phyloP scores from a whole-genome alignment of 768 basidiomycete species.

The Tricholoma sp. region DNA sequence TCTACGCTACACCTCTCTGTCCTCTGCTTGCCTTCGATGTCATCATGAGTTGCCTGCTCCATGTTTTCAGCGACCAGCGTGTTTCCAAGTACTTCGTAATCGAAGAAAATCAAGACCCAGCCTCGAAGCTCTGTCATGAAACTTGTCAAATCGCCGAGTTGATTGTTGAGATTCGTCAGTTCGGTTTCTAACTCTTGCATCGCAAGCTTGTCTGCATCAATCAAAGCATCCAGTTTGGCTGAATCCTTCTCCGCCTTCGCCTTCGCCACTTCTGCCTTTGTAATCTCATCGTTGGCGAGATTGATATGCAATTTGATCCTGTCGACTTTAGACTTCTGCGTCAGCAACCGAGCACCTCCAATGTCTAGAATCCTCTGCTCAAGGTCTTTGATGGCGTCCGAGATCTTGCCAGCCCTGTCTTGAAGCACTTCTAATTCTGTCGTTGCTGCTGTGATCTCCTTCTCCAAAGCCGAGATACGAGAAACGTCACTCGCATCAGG shows the following conservation, averaged over 20 bases:
- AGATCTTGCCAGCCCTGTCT: too few species aligned
- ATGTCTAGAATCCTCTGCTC: conserved; percentile 93
- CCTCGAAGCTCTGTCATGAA: conserved; percentile 59
- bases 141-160: conserved; percentile 50
- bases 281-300: conserved; percentile 85
- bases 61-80: too few species aligned
- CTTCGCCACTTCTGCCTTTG: conserved; percentile 88
- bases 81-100: too few species aligned
- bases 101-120: too few species aligned
- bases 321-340: conserved; percentile 89
- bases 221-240: conserved; percentile 53
- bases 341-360: conserved; percentile 82
- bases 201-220: conserved; percentile 48
- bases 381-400: conserved; percentile 75
- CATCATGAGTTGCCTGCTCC: too few species aligned
- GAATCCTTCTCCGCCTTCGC: conserved; percentile 85
- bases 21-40: too few species aligned
- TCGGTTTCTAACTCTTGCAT: conserved; percentile 66
- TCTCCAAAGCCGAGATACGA: conserved; percentile 70
- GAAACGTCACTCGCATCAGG: conserved; percentile 79
- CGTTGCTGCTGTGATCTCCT: conserved; percentile 52
- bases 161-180: conserved; percentile 52
- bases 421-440: conserved; percentile 65
- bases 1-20: too few species aligned
- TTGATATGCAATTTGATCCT: conserved; percentile 82